Conservation (phyloP, 2,329 filamentous ascomycete species). For the Microdochium bolleyi region DNA sequence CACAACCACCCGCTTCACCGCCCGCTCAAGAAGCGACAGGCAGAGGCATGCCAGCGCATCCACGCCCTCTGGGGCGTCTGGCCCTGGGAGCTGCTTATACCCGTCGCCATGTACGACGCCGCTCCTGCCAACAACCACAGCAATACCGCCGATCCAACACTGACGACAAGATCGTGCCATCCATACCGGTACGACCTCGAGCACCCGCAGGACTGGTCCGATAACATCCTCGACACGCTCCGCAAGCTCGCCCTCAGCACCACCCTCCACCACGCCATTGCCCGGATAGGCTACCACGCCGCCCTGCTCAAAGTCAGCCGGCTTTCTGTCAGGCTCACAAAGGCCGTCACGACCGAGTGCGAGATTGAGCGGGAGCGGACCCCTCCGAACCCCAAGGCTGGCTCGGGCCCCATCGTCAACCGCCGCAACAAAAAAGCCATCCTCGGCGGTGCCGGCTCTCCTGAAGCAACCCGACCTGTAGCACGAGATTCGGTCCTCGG, state of each 20-base stretch:
- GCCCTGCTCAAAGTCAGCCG: neutral
- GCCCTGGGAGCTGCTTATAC: neutral
- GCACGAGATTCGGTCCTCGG: neutral
- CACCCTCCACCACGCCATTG: neutral
- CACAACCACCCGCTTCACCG: neutral
- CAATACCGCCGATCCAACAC: neutral
- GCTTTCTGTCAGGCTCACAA: neutral
- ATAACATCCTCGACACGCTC: neutral
- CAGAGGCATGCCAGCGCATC: neutral
- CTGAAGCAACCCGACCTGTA: neutral
- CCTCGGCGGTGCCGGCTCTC: neutral
- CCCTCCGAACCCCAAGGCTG: neutral
- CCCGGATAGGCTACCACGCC: neutral
- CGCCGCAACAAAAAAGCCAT: neutral
- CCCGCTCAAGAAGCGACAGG: neutral
- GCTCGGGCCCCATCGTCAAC: neutral
- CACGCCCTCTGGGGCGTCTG: neutral
- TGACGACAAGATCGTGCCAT: neutral
- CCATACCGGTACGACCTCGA: neutral
- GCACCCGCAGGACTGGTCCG: neutral
- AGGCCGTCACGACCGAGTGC: neutral
- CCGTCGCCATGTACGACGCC: neutral
- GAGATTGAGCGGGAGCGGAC: neutral
- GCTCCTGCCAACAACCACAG: too few species aligned
- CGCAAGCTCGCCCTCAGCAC: neutral